Evolutionary conservation across 768 basidiomycete species (phyloP).

Genomic region (Kwoniella newhampshirensis): DNA sequence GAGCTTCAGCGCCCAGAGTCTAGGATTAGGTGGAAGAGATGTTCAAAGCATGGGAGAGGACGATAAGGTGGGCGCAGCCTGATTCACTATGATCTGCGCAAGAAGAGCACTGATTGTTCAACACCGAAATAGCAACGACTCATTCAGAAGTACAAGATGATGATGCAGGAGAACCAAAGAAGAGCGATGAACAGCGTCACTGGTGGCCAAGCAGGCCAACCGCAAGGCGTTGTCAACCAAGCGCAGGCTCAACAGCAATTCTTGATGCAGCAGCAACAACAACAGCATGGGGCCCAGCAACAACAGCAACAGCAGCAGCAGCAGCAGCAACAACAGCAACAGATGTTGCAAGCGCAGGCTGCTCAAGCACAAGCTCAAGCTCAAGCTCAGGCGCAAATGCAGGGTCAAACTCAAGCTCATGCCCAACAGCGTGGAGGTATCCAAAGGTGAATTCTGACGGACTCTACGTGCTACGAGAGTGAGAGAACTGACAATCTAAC

Average conservation of each 20-base stretch:
- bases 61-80: constrained; percentile 34
- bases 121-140: constrained; percentile 32
- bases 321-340: constrained; percentile 15
- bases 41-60: constrained; percentile 34
- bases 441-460: constrained; percentile 25
- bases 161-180: constrained; percentile 33
- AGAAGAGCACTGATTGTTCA: neutral
- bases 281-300: constrained; percentile 17
- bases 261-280: constrained; percentile 13
- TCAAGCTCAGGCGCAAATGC: constrained; percentile 16
- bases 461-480: neutral
- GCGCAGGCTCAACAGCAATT: constrained; percentile 16
- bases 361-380: constrained; percentile 22
- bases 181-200: constrained; percentile 31
- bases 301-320: constrained; percentile 19
- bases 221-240: neutral
- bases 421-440: constrained; percentile 21
- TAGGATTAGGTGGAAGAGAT: constrained; percentile 39
- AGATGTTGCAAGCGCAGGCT: constrained; percentile 24
- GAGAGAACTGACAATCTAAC: neutral
- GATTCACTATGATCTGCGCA: neutral
- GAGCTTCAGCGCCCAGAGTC: constrained; percentile 30
- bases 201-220: constrained; percentile 19
- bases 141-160: constrained; percentile 30
- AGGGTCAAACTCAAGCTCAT: constrained; percentile 14